These are phyloP conservation scores for Tubosaeta sp. DNA, from an alignment of 768 basidiomycete genomes.

Conservation along the genomic window DNA sequence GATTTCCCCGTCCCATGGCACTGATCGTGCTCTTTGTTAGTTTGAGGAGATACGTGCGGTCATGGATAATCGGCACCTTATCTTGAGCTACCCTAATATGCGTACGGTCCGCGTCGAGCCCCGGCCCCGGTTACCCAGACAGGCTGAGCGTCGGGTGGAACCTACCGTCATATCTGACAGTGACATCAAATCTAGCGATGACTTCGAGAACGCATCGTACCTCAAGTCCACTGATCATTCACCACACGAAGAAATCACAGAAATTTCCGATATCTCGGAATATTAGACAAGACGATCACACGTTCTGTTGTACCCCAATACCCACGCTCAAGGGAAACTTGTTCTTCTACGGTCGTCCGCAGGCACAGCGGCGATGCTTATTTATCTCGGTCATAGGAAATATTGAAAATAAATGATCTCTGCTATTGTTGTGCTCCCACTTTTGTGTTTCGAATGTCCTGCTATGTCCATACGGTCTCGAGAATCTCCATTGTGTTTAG, in stretches of 20 bases:
- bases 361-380: conserved; percentile 13
- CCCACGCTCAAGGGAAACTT: conserved; percentile 7
- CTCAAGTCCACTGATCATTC: conserved; percentile 23
- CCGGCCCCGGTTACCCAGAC: conserved; percentile 19
- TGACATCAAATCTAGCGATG: conserved; percentile 26
- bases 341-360: conserved; percentile 16
- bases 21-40: conserved; percentile 30
- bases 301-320: conserved; percentile 4
- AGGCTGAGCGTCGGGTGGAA: conserved; percentile 28
- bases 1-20: background rate
- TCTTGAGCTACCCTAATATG: conserved; percentile 58
- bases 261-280: conserved; percentile 28
- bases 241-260: conserved; percentile 22
- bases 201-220: conserved; percentile 23
- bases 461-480: background rate
- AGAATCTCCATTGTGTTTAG: background rate
- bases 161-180: conserved; percentile 31
- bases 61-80: conserved; percentile 57
- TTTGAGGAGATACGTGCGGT: conserved; percentile 71
- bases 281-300: conserved; percentile 20
- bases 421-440: background rate
- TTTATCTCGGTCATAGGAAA: conserved; percentile 17
- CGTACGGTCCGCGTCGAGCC: conserved; percentile 34
- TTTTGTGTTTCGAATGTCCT: conserved; percentile 1
- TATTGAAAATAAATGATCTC: conserved; percentile 4